A percentile compares a stretch with the other conserved stretches of the same genome.
Conservation (phyloP, 2,329 filamentous ascomycete genomes). For the Aspergillus brasiliensis region DNA sequence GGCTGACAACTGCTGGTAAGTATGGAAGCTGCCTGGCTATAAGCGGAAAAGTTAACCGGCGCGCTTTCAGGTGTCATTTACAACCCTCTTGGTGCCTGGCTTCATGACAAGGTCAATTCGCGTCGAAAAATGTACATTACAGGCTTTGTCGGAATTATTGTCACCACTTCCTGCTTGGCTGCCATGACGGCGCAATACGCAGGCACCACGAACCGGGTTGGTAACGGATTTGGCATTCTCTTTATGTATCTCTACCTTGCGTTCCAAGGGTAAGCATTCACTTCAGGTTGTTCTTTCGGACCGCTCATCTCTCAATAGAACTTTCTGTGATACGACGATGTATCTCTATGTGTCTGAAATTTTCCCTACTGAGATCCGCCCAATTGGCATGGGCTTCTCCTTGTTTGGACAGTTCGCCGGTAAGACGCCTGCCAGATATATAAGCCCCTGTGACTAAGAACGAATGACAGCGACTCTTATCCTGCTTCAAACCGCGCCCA, state of each 20-base stretch:
- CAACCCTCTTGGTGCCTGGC: constrained; percentile 40
- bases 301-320: constrained; percentile 27
- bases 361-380: constrained; percentile 53
- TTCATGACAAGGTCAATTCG: constrained; percentile 40
- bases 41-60: constrained; percentile 12
- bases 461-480: constrained; percentile 46
- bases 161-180: constrained; percentile 44
- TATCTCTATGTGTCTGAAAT: constrained; percentile 52
- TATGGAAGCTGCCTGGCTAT: background rate
- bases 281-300: too few relatives aligned
- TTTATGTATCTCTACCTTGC: constrained; percentile 51
- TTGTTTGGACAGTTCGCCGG: constrained; percentile 54
- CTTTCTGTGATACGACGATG: constrained; percentile 51
- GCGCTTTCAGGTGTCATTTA: constrained; percentile 41
- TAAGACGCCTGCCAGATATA: constrained; percentile 5
- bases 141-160: constrained; percentile 44
- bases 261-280: constrained; percentile 47
- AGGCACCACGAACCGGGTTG: constrained; percentile 43
- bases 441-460: background rate
- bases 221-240: constrained; percentile 45
- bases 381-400: constrained; percentile 56
- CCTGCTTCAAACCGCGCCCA: constrained; percentile 50
- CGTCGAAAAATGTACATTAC: constrained; percentile 47
- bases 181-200: constrained; percentile 42
- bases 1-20: constrained; percentile 50